Percentiles rank a stretch among this genome's conserved stretches.
Evolutionary conservation across 305 asterid species (phyloP).

Genomic region (Fraxinus floribunda): DNA sequence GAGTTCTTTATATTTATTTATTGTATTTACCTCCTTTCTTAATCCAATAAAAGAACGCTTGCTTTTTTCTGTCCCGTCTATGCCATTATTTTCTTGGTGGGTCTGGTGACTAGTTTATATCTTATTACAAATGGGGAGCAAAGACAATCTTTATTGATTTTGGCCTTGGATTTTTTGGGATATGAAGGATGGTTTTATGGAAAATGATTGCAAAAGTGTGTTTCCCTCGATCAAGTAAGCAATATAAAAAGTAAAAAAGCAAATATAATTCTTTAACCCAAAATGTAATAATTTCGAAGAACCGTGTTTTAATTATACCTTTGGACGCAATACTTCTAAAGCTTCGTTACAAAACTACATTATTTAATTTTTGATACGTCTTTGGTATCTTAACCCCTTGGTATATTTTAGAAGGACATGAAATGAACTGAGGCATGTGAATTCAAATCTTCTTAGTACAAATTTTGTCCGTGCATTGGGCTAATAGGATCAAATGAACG

Average conservation of each 20-base stretch:
- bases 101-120: conserved; percentile 29
- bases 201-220: conserved; percentile 23
- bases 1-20: not conserved
- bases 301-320: not conserved
- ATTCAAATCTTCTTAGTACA: too few species aligned
- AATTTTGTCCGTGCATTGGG: too few species aligned
- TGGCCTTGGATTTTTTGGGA: conserved; percentile 29
- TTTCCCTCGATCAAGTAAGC: not conserved
- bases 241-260: not conserved
- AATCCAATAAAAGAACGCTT: conserved; percentile 34
- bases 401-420: too few species aligned
- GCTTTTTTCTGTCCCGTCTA: conserved; percentile 1
- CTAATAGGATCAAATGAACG: too few species aligned
- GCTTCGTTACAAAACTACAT: not conserved
- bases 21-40: conserved; percentile 3
- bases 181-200: conserved; percentile 18
- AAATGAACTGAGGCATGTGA: too few species aligned
- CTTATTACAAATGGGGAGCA: conserved; percentile 49
- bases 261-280: not conserved
- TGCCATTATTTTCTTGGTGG: conserved; percentile 42
- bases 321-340: not conserved
- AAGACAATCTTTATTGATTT: conserved; percentile 35
- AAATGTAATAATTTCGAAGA: not conserved
- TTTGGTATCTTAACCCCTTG: too few species aligned
- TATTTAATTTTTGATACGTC: too few species aligned